Evolutionary conservation across 345 rosid genomes (phyloP).

Genomic region (Eucalyptus brandiana): DNA sequence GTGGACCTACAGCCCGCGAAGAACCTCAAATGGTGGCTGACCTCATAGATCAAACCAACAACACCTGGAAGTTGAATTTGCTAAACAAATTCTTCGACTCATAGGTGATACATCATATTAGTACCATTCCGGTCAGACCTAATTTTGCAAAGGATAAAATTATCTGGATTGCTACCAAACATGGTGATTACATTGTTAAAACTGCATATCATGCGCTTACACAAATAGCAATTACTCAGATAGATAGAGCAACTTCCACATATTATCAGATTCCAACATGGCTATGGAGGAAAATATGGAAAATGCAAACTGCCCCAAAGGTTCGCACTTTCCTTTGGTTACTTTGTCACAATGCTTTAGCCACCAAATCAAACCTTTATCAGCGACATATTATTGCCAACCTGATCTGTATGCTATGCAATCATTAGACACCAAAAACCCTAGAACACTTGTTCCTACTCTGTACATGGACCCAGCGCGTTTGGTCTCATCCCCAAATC

Average conservation of each 20-base stretch:
- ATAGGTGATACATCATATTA: accelerated
- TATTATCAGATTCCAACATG: accelerated
- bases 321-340: no score
- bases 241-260: accelerated
- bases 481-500: no score
- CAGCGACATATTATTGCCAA: accelerated
- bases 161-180: no score
- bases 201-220: accelerated
- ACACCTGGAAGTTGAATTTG: accelerated
- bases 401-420: accelerated
- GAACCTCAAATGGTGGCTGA: no score
- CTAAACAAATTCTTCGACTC: no score
- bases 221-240: accelerated
- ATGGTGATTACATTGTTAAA: accelerated
- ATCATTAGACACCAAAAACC: accelerated
- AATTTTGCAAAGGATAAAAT: no score
- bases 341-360: accelerated
- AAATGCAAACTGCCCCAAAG: no score
- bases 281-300: no score
- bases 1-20: no score
- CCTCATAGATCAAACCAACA: no score
- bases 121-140: no score
- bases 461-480: accelerated
- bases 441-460: accelerated
- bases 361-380: accelerated